Conservation (phyloP, 2,329 filamentous ascomycete species). For the Fusarium sp. region DNA sequence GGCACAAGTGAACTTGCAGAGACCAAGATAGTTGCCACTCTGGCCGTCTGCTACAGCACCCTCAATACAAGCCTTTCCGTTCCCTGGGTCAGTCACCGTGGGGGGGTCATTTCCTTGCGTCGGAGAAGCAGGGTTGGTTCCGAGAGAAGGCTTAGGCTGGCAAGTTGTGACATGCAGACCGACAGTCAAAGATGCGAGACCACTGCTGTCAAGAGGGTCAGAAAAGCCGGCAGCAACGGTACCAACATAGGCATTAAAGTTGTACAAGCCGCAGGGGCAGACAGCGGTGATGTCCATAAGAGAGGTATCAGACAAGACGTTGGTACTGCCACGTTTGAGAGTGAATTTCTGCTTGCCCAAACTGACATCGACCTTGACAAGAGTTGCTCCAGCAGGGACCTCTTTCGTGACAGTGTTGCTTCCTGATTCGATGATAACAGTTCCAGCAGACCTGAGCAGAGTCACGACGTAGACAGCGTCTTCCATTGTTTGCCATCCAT, state of each 20-base stretch:
- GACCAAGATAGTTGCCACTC: conserved; percentile 45
- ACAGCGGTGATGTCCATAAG: conserved; percentile 57
- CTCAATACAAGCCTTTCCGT: conserved; percentile 34
- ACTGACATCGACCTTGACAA: conserved; percentile 55
- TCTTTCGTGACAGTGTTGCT: conserved; percentile 49
- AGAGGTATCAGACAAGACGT: conserved; percentile 55
- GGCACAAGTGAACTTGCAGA: conserved; percentile 46
- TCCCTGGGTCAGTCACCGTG: background rate
- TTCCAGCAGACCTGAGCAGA: conserved; percentile 55
- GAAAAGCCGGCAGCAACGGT: conserved; percentile 51
- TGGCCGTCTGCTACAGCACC: conserved; percentile 44
- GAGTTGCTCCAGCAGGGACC: conserved; percentile 39
- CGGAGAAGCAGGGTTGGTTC: conserved; percentile 42
- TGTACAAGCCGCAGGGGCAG: conserved; percentile 63
- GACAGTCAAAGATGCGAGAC: conserved; percentile 40
- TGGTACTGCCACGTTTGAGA: conserved; percentile 51
- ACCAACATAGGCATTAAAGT: conserved; percentile 65
- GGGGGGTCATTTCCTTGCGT: conserved; percentile 47
- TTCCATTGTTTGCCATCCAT: conserved; percentile 58
- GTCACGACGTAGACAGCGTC: conserved; percentile 63
- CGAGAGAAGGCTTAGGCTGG: conserved; percentile 43
- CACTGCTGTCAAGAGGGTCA: conserved; percentile 40
- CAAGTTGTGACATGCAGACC: conserved; percentile 45
- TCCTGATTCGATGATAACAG: conserved; percentile 56
- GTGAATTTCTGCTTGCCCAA: conserved; percentile 53